Conservation (phyloP, 2,329 filamentous ascomycete genomes). For the Penicillium corylophilum region DNA sequence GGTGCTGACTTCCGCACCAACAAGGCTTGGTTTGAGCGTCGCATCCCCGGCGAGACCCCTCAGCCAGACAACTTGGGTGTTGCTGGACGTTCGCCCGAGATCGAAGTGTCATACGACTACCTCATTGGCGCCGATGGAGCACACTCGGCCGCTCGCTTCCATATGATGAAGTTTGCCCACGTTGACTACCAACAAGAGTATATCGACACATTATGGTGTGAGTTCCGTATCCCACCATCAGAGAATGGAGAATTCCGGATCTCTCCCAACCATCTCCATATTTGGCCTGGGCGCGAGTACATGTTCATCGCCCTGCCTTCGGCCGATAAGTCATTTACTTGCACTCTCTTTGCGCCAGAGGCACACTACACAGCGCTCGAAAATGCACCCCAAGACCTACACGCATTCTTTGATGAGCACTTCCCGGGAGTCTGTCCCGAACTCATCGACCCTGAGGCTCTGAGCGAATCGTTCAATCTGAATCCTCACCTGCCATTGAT, state of each 20-base stretch:
- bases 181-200: slow-evolving; percentile 94
- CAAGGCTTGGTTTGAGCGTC: slow-evolving; percentile 82
- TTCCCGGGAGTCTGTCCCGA: slow-evolving; percentile 78
- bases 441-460: slow-evolving; percentile 59
- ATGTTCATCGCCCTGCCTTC: slow-evolving; percentile 98
- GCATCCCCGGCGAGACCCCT: slow-evolving; percentile 32
- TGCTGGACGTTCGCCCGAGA: slow-evolving; percentile 60
- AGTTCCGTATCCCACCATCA: slow-evolving; percentile 74
- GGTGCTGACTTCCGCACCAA: slow-evolving; percentile 78
- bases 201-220: slow-evolving; percentile 96
- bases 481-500: slow-evolving; percentile 94
- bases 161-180: slow-evolving; percentile 91
- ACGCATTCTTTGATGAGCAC: slow-evolving; percentile 79
- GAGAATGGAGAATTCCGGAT: slow-evolving; percentile 65
- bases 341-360: slow-evolving; percentile 84
- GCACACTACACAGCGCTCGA: slow-evolving; percentile 68
- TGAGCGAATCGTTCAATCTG: slow-evolving; percentile 70
- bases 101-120: slow-evolving; percentile 84
- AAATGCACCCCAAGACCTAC: slow-evolving; percentile 62
- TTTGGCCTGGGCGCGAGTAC: slow-evolving; percentile 90
- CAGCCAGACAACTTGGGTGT: slow-evolving; percentile 30
- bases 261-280: slow-evolving; percentile 90
- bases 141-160: slow-evolving; percentile 85
- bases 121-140: slow-evolving; percentile 94
- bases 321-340: slow-evolving; percentile 90